Evolutionary conservation across 2,329 filamentous ascomycete species (phyloP).

Genomic region (Raffaelea albimanens): DNA sequence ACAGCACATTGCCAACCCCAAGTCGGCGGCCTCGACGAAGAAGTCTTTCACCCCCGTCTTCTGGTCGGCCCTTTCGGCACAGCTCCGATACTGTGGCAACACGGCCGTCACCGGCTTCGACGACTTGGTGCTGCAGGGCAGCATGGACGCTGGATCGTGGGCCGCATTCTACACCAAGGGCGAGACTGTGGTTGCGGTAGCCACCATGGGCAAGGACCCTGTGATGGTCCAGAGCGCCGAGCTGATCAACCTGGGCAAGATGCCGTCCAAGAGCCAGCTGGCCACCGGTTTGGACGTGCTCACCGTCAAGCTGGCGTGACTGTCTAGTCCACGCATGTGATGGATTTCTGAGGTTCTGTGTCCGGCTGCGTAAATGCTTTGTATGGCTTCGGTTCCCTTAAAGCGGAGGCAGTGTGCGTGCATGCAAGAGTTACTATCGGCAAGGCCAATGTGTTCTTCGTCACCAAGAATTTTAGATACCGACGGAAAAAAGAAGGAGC

Average conservation of each 20-base stretch:
- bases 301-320: slow-evolving; percentile 22
- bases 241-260: slow-evolving; percentile 72
- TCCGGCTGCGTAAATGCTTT: no score
- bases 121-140: slow-evolving; percentile 70
- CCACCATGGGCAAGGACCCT: slow-evolving; percentile 84
- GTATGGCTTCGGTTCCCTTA: no score
- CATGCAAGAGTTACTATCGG: no score
- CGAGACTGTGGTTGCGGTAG: slow-evolving; percentile 80
- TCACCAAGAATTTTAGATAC: no score
- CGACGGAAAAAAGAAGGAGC: no score
- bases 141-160: slow-evolving; percentile 69
- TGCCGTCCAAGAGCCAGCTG: slow-evolving; percentile 74
- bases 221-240: slow-evolving; percentile 74
- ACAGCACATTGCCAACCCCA: slow-evolving; percentile 60
- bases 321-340: no score
- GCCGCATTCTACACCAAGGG: slow-evolving; percentile 82
- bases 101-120: slow-evolving; percentile 65
- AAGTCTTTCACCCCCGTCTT: slow-evolving; percentile 80
- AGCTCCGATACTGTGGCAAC: slow-evolving; percentile 90
- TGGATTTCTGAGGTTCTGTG: no score
- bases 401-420: no score
- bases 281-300: slow-evolving; percentile 49
- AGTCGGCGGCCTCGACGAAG: slow-evolving; percentile 40
- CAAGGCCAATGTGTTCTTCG: no score
- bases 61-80: slow-evolving; percentile 86